Evolutionary conservation across 2,329 filamentous ascomycete species (phyloP).

Genomic region (Fusarium ramigenum): DNA sequence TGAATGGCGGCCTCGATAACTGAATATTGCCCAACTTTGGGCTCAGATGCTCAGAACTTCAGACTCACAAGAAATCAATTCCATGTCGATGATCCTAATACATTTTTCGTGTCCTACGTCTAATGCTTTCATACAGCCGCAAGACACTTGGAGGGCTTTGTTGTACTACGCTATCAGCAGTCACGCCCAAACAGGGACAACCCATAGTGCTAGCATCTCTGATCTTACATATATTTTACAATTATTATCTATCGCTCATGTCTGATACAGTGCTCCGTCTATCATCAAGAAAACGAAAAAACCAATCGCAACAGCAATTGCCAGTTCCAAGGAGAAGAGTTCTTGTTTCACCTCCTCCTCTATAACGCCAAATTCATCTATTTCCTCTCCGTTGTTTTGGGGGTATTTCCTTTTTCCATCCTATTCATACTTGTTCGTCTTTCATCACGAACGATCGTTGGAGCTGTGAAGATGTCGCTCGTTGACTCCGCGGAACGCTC

Average conservation of each 20-base stretch:
- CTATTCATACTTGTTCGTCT: neutral
- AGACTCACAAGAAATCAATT: neutral
- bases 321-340: slow-evolving; percentile 27
- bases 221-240: slow-evolving; percentile 35
- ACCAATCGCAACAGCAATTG: neutral
- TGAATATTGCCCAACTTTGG: slow-evolving; percentile 37
- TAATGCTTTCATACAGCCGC: too few relatives aligned
- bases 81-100: too few relatives aligned
- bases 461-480: slow-evolving; percentile 48
- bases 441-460: slow-evolving; percentile 12
- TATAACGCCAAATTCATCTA: slow-evolving; percentile 37
- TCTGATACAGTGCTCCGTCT: slow-evolving; percentile 28
- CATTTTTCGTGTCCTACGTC: too few relatives aligned
- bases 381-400: neutral
- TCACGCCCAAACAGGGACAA: too few relatives aligned
- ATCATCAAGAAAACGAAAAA: slow-evolving; percentile 14
- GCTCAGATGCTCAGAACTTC: neutral
- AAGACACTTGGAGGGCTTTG: too few relatives aligned
- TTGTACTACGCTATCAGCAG: too few relatives aligned
- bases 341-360: slow-evolving; percentile 5
- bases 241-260: slow-evolving; percentile 39
- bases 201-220: neutral
- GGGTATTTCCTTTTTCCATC: slow-evolving; percentile 22
- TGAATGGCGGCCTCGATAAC: slow-evolving; percentile 42
- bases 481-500: slow-evolving; percentile 81